phyloP scores from a whole-genome alignment of 306 rosid genomes.

The Oemleria cerasiformis region DNA sequence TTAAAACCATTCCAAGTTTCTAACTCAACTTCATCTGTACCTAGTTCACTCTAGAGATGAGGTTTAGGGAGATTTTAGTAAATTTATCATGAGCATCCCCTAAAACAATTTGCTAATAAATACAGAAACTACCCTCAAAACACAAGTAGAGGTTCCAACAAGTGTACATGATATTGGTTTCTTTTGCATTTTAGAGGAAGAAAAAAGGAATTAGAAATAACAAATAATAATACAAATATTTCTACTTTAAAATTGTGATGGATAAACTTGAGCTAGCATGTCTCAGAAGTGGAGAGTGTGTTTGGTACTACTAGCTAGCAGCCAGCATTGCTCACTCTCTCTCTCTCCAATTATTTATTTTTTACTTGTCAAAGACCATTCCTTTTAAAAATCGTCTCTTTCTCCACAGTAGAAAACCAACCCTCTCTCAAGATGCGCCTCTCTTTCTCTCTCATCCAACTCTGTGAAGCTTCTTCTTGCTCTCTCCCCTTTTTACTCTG shows the following conservation, averaged over 20 bases:
- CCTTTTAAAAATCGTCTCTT: slow-evolving; percentile 25
- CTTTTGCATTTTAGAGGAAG: not conserved
- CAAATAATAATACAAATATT: not conserved
- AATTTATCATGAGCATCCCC: not conserved
- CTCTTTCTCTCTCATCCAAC: slow-evolving; percentile 23
- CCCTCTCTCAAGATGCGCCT: slow-evolving; percentile 29
- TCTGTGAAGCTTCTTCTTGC: slow-evolving; percentile 7
- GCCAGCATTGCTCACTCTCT: slow-evolving; percentile 12
- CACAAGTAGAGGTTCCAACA: not conserved
- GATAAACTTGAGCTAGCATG: slow-evolving; percentile 11
- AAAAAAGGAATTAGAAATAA: not conserved
- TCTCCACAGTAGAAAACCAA: slow-evolving; percentile 7
- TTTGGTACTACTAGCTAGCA: slow-evolving; percentile 25
- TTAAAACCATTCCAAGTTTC: not conserved
- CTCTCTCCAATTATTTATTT: slow-evolving; percentile 27
- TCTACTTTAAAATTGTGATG: not conserved
- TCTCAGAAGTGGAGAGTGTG: slow-evolving; percentile 24
- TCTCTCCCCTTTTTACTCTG: slow-evolving; percentile 1
- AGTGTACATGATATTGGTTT: not conserved
- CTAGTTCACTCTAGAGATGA: not conserved
- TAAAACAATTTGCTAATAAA: not conserved
- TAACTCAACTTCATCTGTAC: not conserved
- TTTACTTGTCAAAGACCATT: slow-evolving; percentile 20
- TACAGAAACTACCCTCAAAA: not conserved
- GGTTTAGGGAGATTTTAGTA: not conserved